Percentiles rank a stretch among this genome's conserved stretches.
phyloP scores from a whole-genome alignment of 2,329 filamentous ascomycete species.

The Phoma sp. region DNA sequence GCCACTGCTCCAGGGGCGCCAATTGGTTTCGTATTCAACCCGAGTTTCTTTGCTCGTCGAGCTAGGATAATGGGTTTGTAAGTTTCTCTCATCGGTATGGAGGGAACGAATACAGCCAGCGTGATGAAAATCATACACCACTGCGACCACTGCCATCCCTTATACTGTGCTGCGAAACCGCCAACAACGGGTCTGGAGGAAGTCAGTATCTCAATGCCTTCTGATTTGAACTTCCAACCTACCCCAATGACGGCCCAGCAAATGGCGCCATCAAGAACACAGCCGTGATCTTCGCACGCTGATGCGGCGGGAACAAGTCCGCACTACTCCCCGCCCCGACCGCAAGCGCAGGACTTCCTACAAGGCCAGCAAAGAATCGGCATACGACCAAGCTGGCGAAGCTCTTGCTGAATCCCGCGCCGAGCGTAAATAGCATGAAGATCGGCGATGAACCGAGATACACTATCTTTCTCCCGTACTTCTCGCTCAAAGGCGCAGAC shows the following conservation, averaged over 20 bases:
- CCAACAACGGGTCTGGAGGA: conserved; percentile 50
- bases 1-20: conserved; percentile 7
- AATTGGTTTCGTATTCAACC: conserved; percentile 29
- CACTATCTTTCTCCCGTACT: conserved; percentile 62
- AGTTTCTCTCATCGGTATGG: conserved; percentile 61
- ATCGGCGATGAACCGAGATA: conserved; percentile 58
- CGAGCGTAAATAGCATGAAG: conserved; percentile 64
- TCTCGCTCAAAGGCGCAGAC: conserved; percentile 67
- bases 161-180: conserved; percentile 56
- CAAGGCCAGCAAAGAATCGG: conserved; percentile 75
- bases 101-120: conserved; percentile 43
- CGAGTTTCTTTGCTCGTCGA: conserved; percentile 43
- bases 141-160: conserved; percentile 54
- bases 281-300: conserved; percentile 45
- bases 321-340: conserved; percentile 53
- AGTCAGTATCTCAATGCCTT: not conserved
- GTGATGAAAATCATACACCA: conserved; percentile 55
- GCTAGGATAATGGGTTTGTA: conserved; percentile 61
- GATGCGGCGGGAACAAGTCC: conserved; percentile 47
- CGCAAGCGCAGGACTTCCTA: conserved; percentile 65
- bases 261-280: conserved; percentile 53
- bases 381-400: conserved; percentile 62
- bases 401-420: conserved; percentile 59
- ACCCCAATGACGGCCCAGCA: conserved; percentile 49
- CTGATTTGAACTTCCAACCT: conserved; percentile 1